Evolutionary conservation across 805 yeast genomes (phyloP).

Genomic region (Ogataea populi-albae): DNA sequence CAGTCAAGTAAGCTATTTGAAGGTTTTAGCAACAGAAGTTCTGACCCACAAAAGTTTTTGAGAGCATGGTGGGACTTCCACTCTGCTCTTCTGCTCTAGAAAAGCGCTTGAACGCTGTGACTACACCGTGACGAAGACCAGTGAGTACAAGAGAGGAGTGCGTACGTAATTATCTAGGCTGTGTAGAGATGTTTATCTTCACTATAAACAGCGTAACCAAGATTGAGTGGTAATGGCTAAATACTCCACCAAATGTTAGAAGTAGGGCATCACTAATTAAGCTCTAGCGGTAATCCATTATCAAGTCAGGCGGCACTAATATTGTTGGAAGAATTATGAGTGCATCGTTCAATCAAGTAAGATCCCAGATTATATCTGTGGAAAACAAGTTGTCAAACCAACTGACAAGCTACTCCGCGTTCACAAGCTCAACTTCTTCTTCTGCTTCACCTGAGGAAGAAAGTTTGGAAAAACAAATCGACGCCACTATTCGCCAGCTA

Average conservation of each 20-base stretch:
- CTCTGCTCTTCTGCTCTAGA: conserved; percentile 9
- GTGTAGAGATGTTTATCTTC: too few relatives aligned
- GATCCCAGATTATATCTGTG: conserved; percentile 64
- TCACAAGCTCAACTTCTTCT: conserved; percentile 49
- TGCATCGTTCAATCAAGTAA: conserved; percentile 58
- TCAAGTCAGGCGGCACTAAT: conserved; percentile 19
- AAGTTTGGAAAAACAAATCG: conserved; percentile 45
- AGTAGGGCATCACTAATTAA: too few relatives aligned
- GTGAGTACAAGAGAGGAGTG: too few relatives aligned
- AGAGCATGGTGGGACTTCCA: conserved; percentile 30
- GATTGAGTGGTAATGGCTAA: too few relatives aligned
- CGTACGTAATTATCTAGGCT: too few relatives aligned
- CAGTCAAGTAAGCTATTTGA: conserved; percentile 11
- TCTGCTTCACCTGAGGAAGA: conserved; percentile 48
- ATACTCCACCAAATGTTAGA: too few relatives aligned
- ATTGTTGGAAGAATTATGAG: conserved; percentile 16
- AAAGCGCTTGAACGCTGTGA: conserved; percentile 2
- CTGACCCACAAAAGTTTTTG: conserved; percentile 27
- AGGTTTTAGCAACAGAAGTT: conserved; percentile 22
- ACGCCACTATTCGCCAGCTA: conserved; percentile 49
- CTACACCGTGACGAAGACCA: too few relatives aligned
- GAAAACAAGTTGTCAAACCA: conserved; percentile 66
- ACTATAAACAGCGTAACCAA: too few relatives aligned
- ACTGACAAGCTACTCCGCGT: conserved; percentile 52
- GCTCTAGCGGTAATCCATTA: too few relatives aligned